Percentiles rank a stretch among this genome's conserved stretches.
These are phyloP conservation scores for Rhizoclosmatium sp. DNA, from an alignment of 192 early-diverging fungal genomes.

Conservation along the genomic window DNA sequence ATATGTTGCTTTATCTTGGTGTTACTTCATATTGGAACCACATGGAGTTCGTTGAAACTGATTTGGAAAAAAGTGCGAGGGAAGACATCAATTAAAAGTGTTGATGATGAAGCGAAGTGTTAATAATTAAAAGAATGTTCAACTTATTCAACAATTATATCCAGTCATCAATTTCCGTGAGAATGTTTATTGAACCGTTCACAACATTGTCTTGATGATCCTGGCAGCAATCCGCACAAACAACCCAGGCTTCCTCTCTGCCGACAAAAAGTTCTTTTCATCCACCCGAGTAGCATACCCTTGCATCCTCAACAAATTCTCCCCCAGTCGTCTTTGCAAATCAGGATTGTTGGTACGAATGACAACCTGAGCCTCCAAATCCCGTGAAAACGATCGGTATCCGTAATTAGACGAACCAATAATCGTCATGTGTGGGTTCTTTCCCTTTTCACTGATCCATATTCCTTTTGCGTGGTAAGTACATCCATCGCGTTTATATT, in stretches of 20 bases:
- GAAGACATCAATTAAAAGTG: too few species aligned
- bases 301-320: constrained; percentile 21
- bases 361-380: constrained; percentile 87
- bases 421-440: constrained; percentile 72
- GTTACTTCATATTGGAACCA: too few species aligned
- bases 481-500: constrained; percentile 85
- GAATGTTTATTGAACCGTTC: background rate
- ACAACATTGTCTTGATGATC: constrained; percentile 26
- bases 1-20: too few species aligned
- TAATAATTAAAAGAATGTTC: too few species aligned
- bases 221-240: constrained; percentile 19
- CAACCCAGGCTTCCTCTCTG: background rate
- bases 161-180: too few species aligned
- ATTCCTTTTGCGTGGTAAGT: constrained; percentile 97
- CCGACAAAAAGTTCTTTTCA: background rate
- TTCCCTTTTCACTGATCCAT: constrained; percentile 43
- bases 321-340: constrained; percentile 62
- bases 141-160: too few species aligned
- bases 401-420: constrained; percentile 96
- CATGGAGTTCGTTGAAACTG: too few species aligned
- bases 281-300: constrained; percentile 16
- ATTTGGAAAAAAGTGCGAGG: too few species aligned
- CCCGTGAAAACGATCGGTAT: constrained; percentile 87
- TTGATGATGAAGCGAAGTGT: too few species aligned
- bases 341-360: constrained; percentile 70